Base-by-base conservation (phyloP, 139 green algal species). In the Chlamydomonas eustigma region DNA sequence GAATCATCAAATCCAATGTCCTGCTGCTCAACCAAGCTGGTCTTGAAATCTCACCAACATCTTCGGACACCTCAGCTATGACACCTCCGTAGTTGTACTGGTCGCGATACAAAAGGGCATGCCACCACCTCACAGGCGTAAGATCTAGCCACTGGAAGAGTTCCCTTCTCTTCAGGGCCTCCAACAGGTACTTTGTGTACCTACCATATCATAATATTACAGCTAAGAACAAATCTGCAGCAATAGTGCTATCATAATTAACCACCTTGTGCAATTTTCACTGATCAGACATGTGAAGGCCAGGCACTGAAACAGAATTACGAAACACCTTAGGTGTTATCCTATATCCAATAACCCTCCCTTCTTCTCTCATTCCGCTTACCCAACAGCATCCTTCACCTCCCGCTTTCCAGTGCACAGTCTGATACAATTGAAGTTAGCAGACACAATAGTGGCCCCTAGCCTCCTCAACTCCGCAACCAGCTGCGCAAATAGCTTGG, bases 131-230 rank as follows among this genome's bases (percentile, higher is more conserved):
- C 34, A 64, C 4, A 24, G 91, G 91, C 8, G 73, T 63, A 35
- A 98, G 86, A 36, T 85, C 51, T 39, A 98, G 78, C 85, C 85
- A 95, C 44, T 73, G 30, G 73, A 96, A 94, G 37, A 95, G 83
- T 73, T 96, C 89, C 3, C 87, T 83, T 63, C 78, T 66, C 6
- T 33, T 6, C 50, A 98, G 74, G 0, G 94, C 88, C 6, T 91
- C 84, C 28, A 96, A 76, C 36, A 98, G 83, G 87, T 94, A 97
- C 50, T 90, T 82, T 2, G 86, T 81, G 84, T 97, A 97, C 50
- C 88, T n/a, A n/a, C n/a, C n/a, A n/a, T n/a, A n/a, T n/a, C n/a
- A n/a, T n/a, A n/a, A n/a, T n/a, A n/a, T n/a, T n/a, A n/a, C n/a
- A n/a, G n/a, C n/a, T n/a, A n/a, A n/a, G n/a, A n/a, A n/a, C n/a